A percentile compares a stretch with the other conserved stretches of the same genome.
Conservation (phyloP, 805 yeast genomes). For the Wickerhamomyces sydowiorum region DNA sequence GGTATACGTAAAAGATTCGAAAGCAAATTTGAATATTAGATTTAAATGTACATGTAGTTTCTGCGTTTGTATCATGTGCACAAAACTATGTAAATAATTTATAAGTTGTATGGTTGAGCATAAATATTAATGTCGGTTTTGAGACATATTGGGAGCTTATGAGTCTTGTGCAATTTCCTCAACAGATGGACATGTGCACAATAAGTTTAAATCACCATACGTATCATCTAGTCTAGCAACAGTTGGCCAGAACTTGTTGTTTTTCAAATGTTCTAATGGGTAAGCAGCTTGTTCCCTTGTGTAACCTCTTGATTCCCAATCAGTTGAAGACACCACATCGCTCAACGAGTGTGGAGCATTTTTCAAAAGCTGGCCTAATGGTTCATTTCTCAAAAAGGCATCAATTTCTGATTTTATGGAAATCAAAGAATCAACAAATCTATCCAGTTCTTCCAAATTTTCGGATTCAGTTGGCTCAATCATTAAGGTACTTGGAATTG, state of each 20-base stretch:
- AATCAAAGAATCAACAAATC: constrained; percentile 85
- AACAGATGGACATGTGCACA: constrained; percentile 90
- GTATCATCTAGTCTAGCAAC: constrained; percentile 92
- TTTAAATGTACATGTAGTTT: too few species aligned
- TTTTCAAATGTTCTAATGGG: constrained; percentile 71
- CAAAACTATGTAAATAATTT: too few species aligned
- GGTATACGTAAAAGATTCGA: too few species aligned
- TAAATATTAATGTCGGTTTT: background rate
- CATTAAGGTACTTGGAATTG: constrained; percentile 96
- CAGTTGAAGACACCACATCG: constrained; percentile 62
- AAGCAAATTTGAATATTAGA: too few species aligned
- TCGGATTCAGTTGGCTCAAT: constrained; percentile 98
- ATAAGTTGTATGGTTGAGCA: background rate
- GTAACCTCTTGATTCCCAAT: constrained; percentile 85
- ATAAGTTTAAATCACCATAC: constrained; percentile 85
- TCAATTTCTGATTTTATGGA: constrained; percentile 79
- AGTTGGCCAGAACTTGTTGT: constrained; percentile 90
- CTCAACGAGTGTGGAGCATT: constrained; percentile 89
- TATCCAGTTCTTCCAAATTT: constrained; percentile 78
- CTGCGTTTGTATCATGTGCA: too few species aligned
- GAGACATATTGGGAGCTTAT: too few species aligned
- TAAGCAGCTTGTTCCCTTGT: constrained; percentile 91
- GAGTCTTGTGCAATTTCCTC: constrained; percentile 53
- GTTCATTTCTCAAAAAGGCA: constrained; percentile 58
- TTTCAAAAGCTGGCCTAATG: constrained; percentile 66